phyloP scores from a whole-genome alignment of 768 basidiomycete species.

The Tricholoma hemisulphureum region DNA sequence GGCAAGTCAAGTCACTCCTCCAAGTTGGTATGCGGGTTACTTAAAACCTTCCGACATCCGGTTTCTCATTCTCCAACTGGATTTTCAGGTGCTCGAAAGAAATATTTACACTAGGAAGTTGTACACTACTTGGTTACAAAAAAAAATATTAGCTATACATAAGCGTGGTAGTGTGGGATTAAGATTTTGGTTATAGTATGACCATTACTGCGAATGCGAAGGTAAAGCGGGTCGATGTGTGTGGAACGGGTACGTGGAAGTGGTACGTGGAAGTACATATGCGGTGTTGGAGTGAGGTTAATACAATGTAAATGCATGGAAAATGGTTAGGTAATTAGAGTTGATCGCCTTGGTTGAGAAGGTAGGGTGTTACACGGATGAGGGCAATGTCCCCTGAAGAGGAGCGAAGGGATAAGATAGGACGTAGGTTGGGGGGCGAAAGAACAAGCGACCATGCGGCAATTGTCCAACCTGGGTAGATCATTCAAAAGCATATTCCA shows the following conservation, averaged over 20 bases:
- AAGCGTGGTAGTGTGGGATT: not conserved
- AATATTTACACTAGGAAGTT: not conserved
- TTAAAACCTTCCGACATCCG: not conserved
- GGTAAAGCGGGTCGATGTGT: constrained; percentile 7
- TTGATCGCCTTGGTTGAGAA: constrained; percentile 7
- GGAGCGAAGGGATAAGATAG: not conserved
- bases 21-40: too few species aligned
- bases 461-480: not conserved
- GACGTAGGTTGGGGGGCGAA: constrained; percentile 1
- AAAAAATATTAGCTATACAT: not conserved
- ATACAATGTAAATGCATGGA: constrained; percentile 14
- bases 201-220: constrained; percentile 14
- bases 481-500: constrained; percentile 69
- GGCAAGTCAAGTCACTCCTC: too few species aligned
- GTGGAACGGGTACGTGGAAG: too few species aligned
- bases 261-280: constrained; percentile 11
- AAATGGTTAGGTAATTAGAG: constrained; percentile 8
- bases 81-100: not conserved
- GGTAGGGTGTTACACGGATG: not conserved
- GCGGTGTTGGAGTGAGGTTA: constrained; percentile 14
- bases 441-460: not conserved
- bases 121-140: not conserved
- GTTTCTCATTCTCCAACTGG: not conserved
- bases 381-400: constrained; percentile 2
- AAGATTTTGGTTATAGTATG: constrained; percentile 3